Base-by-base conservation (phyloP, 2,329 filamentous ascomycete genomes). In the Diaporthe vexans region DNA sequence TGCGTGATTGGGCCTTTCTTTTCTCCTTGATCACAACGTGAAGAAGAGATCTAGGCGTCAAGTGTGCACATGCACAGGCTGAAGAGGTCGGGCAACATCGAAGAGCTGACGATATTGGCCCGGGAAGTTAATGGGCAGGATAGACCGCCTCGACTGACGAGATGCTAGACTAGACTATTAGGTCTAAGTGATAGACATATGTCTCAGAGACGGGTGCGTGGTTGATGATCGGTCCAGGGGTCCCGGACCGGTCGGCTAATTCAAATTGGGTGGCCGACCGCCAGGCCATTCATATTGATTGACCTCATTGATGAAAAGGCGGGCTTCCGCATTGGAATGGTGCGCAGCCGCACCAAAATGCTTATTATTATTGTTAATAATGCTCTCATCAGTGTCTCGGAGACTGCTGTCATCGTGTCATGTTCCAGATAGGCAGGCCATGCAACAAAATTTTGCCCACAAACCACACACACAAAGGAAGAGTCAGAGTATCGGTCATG, bases 351-450 rank as follows among this genome's bases (percentile, higher is more conserved):
- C 46, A 37, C 33, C 43, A 59, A 29, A 40, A 48, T n/a, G 57
- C 17, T 56, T 48, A 63, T 63, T 26, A 40, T 21, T 54, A 54
- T 54, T 68, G 48, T 35, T 40, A 68, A 68, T 61, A 54, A 56
- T 63, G 71, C 68, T 68, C 74, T 72, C 68, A 74, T 46, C 46
- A 11, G 48, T 68, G 74, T 72, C 70, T 71, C 72, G 61, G 61
- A 72, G 52, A 26, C 29, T 40, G 48, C 67, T 74, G 72, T 69
- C 74, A 74, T 65, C 56, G 33, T 71, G 58, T 63, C 56, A 69
- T 73, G 61, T 61, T 46, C 43, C 57, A 73, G 71, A 58, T 61
- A 29, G 24, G 29, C 52, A 51, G 24, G 56, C 40, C 52, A 43
- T 43, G 63, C 57, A 17, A 70, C 26, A 21, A 21, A n/a, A 74